Base-by-base conservation (phyloP, 805 yeast genomes). In the Candida jianshihensis region DNA sequence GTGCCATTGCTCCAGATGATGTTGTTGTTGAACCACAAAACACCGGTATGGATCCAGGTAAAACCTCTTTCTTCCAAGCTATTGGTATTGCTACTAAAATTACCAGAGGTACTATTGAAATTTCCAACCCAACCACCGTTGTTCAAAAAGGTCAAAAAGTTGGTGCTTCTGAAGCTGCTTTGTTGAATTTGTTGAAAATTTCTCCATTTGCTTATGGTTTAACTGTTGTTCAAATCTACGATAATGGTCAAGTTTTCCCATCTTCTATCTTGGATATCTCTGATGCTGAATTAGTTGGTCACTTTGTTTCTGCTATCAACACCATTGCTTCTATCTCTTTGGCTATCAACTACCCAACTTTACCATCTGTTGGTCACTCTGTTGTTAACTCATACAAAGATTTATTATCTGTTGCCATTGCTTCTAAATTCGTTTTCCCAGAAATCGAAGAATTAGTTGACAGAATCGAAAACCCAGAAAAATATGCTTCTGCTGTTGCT, bases 31-130 rank as follows among this genome's bases (percentile, higher is more conserved):
- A 95, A 67, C 97, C 97, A 60, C 94, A 95, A 72, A 92, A 92
- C 96, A 92, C 99, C 59, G 97, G 97, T 84, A 89, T 92, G 95
- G 98, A 92, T 78, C 99, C 99, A 73, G 97, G 97, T 83, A 92
- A 92, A 87, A 92, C 99, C 64, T 92, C 98, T 67, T 92, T 92
- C 95, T 92, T 92, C 97, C 99, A 92, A 81, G 98, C 99, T 66
- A 81, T 92, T 63, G 97, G 97, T 86, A 96, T 92, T 63, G 98
- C 98, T 81, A 92, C 99, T 86, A 92, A 92, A 94, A 92, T 92
- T 88, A 92, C 96, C 73, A 89, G 99, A 85, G 99, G 99, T 92
- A 88, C 96, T 75, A 92, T 92, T 81, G 99, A 92, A 78, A 92
- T 92, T 73, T 88, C 87, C 70, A 71, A 83, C 59, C 98, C 92